Base-by-base conservation (phyloP, 805 yeast genomes). In the Metschnikowia anglica region DNA sequence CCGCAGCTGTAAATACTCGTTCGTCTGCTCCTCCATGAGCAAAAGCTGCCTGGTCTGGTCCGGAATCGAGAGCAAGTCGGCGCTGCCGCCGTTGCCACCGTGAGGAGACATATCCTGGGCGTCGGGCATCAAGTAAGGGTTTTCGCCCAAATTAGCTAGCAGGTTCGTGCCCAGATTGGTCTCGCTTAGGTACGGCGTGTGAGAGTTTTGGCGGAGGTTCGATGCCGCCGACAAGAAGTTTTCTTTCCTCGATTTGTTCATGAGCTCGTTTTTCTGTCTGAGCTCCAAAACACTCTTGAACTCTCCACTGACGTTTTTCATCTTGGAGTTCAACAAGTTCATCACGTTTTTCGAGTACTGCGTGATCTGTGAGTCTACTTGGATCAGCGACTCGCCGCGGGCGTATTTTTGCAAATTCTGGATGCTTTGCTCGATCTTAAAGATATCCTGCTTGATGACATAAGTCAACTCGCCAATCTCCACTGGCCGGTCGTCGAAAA, bases 381-480 rank as follows among this genome's bases (percentile, higher is more conserved):
- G 63, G 37, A 68, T 60, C 41, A 69, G 68, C 18, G 67, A 54
- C 45, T 69, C 74, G 24, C 74, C 76, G 50, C 69, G 68, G 33
- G 73, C 73, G 52, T 67, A 76, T 45, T 66, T 65, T 60, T 83
- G 88, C 46, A 84, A 66, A 42, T 72, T 79, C 54, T 80, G 81
- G 51, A 86, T 73, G 48, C 74, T 75, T 55, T 83, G 80, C 56
- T 87, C 95, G 49, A 93, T 80, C 51, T 80, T 80, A 59, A 89
- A 82, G 38, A 93, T 81, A 56, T 86, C 95, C 62, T 93, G 97
- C 50, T 85, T 86, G 47, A 85, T 82, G 31, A 89, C 83, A 53
- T 83, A 86, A 0, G 99, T 90, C 50, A 93, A 71, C 62, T 93
- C 97, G 16, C 90, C 87, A 49, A 93, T 88, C 59, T 93, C 98